A percentile compares a stretch with the other conserved stretches of the same genome.
phyloP scores from a whole-genome alignment of 2,329 filamentous ascomycete species.

The Plenodomus tracheiphilus region DNA sequence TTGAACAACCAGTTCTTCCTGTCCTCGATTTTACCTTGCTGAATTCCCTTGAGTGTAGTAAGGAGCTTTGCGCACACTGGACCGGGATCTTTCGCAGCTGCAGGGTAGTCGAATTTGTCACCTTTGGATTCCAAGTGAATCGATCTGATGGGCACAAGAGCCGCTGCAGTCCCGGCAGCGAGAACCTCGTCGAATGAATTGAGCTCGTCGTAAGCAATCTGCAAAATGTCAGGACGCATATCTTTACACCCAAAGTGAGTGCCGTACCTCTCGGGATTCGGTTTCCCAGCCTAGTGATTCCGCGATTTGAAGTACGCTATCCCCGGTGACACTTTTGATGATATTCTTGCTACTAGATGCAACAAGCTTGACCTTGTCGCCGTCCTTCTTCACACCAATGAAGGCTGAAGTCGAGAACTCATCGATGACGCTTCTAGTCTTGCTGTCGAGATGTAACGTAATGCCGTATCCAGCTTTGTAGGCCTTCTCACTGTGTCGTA shows the following conservation, averaged over 20 bases:
- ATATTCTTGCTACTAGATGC: slow-evolving; percentile 87
- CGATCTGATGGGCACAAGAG: slow-evolving; percentile 86
- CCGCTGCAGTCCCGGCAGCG: slow-evolving; percentile 88
- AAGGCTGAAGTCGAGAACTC: slow-evolving; percentile 97
- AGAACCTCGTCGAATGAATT: slow-evolving; percentile 74
- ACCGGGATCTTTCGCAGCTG: slow-evolving; percentile 69
- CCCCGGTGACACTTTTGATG: slow-evolving; percentile 83
- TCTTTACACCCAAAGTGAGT: background rate
- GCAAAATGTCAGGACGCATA: slow-evolving; percentile 7
- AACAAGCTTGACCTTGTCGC: slow-evolving; percentile 69
- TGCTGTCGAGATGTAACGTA: slow-evolving; percentile 88
- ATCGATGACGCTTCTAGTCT: slow-evolving; percentile 81
- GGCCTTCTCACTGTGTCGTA: slow-evolving; percentile 84
- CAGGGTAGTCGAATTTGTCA: slow-evolving; percentile 60
- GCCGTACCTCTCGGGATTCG: slow-evolving; percentile 69
- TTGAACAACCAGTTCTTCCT: slow-evolving; percentile 70
- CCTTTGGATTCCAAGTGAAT: slow-evolving; percentile 71
- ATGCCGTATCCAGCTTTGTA: slow-evolving; percentile 83
- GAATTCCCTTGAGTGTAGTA: slow-evolving; percentile 78
- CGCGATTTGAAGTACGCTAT: slow-evolving; percentile 76
- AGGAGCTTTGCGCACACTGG: slow-evolving; percentile 73
- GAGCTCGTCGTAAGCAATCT: slow-evolving; percentile 70
- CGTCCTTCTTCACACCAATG: slow-evolving; percentile 72
- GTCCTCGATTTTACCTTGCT: slow-evolving; percentile 79
- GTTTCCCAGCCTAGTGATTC: slow-evolving; percentile 81